Evolutionary conservation across 768 basidiomycete species (phyloP), one percentile per base, ranked within the genome.

Genomic region (Lactarius psammicola): DNA sequence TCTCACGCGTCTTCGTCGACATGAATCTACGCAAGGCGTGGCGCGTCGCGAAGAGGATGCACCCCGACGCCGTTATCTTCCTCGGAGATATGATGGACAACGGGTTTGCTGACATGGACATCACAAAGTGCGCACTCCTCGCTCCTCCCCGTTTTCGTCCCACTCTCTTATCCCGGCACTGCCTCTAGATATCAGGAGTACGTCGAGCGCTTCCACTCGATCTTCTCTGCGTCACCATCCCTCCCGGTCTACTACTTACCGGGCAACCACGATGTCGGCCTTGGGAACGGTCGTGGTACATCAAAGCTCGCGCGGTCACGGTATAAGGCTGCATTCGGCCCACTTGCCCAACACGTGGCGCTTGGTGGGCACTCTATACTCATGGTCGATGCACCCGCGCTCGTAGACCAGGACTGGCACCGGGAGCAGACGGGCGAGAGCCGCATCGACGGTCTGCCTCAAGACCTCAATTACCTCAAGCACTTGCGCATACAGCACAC

Each of bases 1-100:
- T 93, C 6, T 83, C 84, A 18, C 87, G 85, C 69, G 72, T 85
- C 66, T 74, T 94, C 60, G 87, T 90, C 59, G 92, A 96, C 78
- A 79, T 90, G 66, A 92, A 93, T 74, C 78, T 96, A 64, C 84
- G 90, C 55, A 95, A 94, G 77, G 89, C 82, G 72, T 97, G 94
- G 95, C 81, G 82, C 62, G 86, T 82, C 9, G 86, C 86, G 3
- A 78, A 84, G 59, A 76, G 79, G 7, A 79, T 84, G 60, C 78
- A 75, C 30, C 90, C 94, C 8, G 85, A 96, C 73, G 83, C 78
- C 17, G 84, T 96, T 5, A 78, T 97, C 2, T 90, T 96, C 68
- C 79, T 95, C 26, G 95, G 95, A 42, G 94, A 97, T 74, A 90
- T 96, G 92, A 85, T 96, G 85, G 94, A 96, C 71, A 86, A 84